Evolutionary conservation across 306 rosid genomes (phyloP).

Genomic region (Cotoneaster glaucophyllus): DNA sequence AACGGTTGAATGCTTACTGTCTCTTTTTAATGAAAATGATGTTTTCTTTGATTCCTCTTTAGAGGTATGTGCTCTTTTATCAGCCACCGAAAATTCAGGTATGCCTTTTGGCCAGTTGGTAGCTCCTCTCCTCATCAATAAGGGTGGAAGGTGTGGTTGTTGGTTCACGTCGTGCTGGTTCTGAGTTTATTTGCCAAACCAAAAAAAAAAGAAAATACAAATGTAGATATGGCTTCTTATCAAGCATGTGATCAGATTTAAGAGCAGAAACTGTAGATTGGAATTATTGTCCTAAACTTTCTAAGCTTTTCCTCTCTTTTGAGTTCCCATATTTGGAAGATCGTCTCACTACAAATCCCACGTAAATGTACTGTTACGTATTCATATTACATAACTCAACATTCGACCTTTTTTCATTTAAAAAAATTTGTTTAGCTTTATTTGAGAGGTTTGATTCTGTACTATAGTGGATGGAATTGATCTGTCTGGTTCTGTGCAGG

Average conservation of each 20-base stretch:
- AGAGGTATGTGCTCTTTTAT: not conserved
- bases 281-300: not conserved
- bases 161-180: not conserved
- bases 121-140: not conserved
- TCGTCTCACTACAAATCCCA: not conserved
- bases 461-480: too few species aligned
- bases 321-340: not conserved
- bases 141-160: not conserved
- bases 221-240: not conserved
- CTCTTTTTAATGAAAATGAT: not conserved
- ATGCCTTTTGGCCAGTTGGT: not conserved
- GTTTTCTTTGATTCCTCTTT: not conserved
- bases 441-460: too few species aligned
- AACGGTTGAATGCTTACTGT: not conserved
- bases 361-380: not conserved
- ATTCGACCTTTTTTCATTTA: not conserved
- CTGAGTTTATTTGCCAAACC: not conserved
- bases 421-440: too few species aligned
- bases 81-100: not conserved
- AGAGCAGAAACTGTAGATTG: not conserved
- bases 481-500: constrained; percentile 39
- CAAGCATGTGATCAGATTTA: not conserved
- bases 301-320: not conserved
- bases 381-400: not conserved
- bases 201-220: not conserved